Conservation (phyloP, 2,329 filamentous ascomycete species). For the Diaporthe caulivora region DNA sequence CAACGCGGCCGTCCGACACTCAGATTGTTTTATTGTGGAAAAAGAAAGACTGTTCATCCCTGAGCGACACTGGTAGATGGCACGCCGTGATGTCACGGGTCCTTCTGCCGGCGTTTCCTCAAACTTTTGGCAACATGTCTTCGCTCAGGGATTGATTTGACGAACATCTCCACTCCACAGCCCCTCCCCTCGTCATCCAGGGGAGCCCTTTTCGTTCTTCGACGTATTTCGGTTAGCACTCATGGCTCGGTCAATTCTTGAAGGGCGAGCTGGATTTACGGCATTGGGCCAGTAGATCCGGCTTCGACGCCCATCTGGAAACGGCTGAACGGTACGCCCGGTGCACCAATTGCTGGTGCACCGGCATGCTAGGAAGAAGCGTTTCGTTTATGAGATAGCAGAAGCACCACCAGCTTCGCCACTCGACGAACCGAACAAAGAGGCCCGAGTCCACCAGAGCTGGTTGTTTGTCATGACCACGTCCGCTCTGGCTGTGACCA, state of each 20-base stretch:
- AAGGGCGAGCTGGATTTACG: conserved; percentile 26
- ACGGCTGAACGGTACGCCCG: conserved; percentile 57
- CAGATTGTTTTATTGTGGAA: conserved; percentile 42
- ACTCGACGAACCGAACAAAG: conserved; percentile 30
- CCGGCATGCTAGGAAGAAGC: conserved; percentile 40
- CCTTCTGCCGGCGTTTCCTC: conserved; percentile 39
- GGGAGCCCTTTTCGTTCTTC: conserved; percentile 45
- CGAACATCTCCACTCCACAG: conserved; percentile 39
- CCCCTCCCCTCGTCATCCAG: conserved; percentile 47
- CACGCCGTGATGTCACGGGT: conserved; percentile 54
- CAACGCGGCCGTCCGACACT: conserved; percentile 41
- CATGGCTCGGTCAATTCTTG: conserved; percentile 50
- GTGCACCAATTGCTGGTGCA: conserved; percentile 46
- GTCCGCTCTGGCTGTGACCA: conserved; percentile 38
- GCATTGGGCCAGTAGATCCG: conserved; percentile 37
- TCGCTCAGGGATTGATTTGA: conserved; percentile 40
- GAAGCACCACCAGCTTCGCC: conserved; percentile 27
- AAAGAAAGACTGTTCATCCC: conserved; percentile 41
- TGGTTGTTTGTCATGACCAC: conserved; percentile 11
- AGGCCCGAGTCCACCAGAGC: conserved; percentile 33
- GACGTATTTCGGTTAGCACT: conserved; percentile 40
- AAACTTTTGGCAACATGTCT: conserved; percentile 33
- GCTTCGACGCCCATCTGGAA: conserved; percentile 29
- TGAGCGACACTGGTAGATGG: conserved; percentile 42
- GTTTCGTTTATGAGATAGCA: conserved; percentile 37